phyloP scores from a whole-genome alignment of 208 protist genomes.

The Wallacemonas sp. region DNA sequence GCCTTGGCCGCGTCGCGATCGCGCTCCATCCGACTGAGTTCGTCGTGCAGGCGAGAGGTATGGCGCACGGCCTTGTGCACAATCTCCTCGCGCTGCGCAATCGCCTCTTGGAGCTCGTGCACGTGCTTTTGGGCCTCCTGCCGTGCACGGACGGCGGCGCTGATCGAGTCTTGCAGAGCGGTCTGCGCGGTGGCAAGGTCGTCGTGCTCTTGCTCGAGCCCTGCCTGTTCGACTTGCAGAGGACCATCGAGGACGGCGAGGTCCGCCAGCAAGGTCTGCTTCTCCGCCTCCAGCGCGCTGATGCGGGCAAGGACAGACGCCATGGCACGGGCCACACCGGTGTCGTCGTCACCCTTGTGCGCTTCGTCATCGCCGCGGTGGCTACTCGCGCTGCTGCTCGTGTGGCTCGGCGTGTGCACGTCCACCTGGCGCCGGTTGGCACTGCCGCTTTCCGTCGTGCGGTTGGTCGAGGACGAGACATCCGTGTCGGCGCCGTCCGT shows the following conservation, averaged over 20 bases:
- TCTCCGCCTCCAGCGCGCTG: slow-evolving; percentile 29
- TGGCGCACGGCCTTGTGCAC: not conserved
- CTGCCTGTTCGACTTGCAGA: slow-evolving; percentile 24
- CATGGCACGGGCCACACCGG: slow-evolving; percentile 12
- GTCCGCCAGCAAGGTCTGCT: slow-evolving; percentile 27
- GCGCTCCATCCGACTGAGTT: slow-evolving; percentile 16
- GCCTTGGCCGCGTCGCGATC: slow-evolving; percentile 13
- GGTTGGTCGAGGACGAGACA: not conserved
- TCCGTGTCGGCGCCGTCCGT: not conserved
- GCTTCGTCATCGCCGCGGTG: not conserved
- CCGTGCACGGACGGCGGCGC: not conserved
- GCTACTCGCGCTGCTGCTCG: not conserved
- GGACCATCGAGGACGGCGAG: slow-evolving; percentile 24
- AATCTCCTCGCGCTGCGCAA: not conserved
- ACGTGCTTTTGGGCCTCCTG: not conserved
- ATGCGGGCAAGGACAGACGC: not conserved
- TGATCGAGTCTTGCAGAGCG: slow-evolving; percentile 15
- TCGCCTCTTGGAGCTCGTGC: not conserved
- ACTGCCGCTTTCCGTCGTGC: too few relatives aligned
- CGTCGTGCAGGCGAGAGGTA: slow-evolving; percentile 1
- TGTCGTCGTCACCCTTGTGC: not conserved
- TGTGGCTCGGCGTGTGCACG: not conserved
- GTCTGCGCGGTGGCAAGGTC: slow-evolving; percentile 26
- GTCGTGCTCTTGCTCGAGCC: slow-evolving; percentile 27
- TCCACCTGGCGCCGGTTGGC: not conserved